Conservation (phyloP, 371 early-diverging fungal genomes). For the Entomophthora muscae region DNA sequence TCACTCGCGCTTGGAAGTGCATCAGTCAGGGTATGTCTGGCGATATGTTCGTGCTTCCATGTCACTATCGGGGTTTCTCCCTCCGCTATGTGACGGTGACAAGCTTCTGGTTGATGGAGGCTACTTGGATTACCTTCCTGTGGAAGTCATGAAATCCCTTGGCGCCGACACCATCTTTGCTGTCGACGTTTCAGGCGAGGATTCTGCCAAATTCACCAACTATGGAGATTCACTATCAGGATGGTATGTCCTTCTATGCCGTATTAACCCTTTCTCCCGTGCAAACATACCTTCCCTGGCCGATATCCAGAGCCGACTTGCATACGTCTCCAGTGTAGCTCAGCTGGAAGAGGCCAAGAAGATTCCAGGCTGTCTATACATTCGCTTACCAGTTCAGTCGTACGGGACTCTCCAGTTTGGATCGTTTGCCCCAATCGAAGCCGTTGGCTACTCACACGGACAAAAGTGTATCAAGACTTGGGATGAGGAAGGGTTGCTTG, state of each 20-base stretch:
- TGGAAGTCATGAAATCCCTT: slow-evolving; percentile 63
- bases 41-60: slow-evolving; percentile 96
- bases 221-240: slow-evolving; percentile 95
- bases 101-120: slow-evolving; percentile 98
- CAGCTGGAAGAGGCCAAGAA: slow-evolving; percentile 79
- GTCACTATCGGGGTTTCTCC: slow-evolving; percentile 90
- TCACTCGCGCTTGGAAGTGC: slow-evolving; percentile 83
- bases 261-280: slow-evolving; percentile 57
- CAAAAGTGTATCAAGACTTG: slow-evolving; percentile 63
- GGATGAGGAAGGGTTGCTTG: slow-evolving; percentile 48
- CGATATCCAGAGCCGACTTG: slow-evolving; percentile 93
- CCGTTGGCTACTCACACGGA: slow-evolving; percentile 82
- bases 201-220: slow-evolving; percentile 31
- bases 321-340: slow-evolving; percentile 88
- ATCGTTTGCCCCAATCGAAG: slow-evolving; percentile 78
- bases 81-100: slow-evolving; percentile 91
- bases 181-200: slow-evolving; percentile 88
- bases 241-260: slow-evolving; percentile 75
- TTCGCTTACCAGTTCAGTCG: slow-evolving; percentile 74
- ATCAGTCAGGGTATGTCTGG: slow-evolving; percentile 88
- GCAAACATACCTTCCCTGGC: slow-evolving; percentile 76
- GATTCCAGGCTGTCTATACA: slow-evolving; percentile 67
- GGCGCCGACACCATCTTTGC: slow-evolving; percentile 94
- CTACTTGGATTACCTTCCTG: slow-evolving; percentile 97
- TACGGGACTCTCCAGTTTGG: slow-evolving; percentile 91